Evolutionary conservation across 768 basidiomycete species (phyloP), one percentile per base, ranked within the genome.

Genomic region (Phaffia tasmanica): DNA sequence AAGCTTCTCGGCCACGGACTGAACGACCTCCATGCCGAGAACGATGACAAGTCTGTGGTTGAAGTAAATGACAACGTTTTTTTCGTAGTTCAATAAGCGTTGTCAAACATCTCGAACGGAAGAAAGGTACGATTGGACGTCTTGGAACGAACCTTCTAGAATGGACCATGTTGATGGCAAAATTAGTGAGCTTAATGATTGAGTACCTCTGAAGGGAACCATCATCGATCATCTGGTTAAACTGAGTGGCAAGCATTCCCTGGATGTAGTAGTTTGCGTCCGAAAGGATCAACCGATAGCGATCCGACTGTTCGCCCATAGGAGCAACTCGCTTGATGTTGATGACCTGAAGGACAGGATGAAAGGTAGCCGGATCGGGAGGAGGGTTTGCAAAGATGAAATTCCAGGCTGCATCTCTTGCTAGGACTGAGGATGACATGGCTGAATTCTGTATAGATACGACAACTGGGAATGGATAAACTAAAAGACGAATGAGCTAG

Each of bases 211-310:
- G 76, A 46, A 97, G 79, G 0, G 78, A 73, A 7, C 84, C 82
- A 0, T 83, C 79, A 19, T 85, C 81, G 18, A 93, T 84, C 70
- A 89, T 77, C 8, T 79, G 69, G 72, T 97, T 97, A 55, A 92
- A 81, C 73, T 90, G 87, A 0, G 93, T 97, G 5, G 92, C 89
- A 46, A 98, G 80, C 95, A 99, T 97, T 29, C 88, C 85, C 75
- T 97, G 95, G 57, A 87, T 80, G 75, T 88, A 95, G 70, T 87
- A 78, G 23, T 80, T 79, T 50, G 94, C 92, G 76, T 98, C 94
- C 0, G 91, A 94, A 50, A 97, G 79, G 76, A 97, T 89, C 68
- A 94, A 81, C 75, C 77, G 70, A 63, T 76, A 77, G 63, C 78
- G 69, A 56, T 77, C 75, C 30, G 74, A 70, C 11, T 75, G 74